A percentile compares a stretch with the other conserved stretches of the same genome.
Evolutionary conservation across 2,329 filamentous ascomycete genomes (phyloP).

Genomic region (Chaetomium sp.): DNA sequence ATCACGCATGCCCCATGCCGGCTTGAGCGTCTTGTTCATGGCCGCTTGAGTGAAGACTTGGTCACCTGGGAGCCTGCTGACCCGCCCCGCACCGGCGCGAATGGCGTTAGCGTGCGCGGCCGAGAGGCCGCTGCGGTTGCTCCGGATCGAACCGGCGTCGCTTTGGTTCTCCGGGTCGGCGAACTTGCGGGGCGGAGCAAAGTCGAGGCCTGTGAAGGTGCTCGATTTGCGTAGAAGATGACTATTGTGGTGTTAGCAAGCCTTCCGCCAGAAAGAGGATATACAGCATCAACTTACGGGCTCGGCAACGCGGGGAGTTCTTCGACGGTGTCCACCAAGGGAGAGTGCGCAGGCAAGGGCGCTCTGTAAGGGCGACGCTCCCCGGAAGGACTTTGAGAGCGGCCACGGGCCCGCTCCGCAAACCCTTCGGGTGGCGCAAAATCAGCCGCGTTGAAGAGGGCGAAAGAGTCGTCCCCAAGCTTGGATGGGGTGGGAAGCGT

Average conservation of each 20-base stretch:
- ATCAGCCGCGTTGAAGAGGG: constrained; percentile 68
- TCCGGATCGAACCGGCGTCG: constrained; percentile 67
- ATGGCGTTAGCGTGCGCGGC: constrained; percentile 69
- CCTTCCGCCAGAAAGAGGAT: no score
- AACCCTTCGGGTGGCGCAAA: constrained; percentile 79
- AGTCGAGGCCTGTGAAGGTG: constrained; percentile 79
- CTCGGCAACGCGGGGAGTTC: constrained; percentile 84
- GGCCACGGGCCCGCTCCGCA: constrained; percentile 69
- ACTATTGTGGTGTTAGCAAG: constrained; percentile 44
- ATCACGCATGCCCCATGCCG: constrained; percentile 58
- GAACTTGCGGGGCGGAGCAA: constrained; percentile 76
- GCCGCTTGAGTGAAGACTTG: constrained; percentile 76
- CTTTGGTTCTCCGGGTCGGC: constrained; percentile 63
- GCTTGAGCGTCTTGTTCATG: constrained; percentile 62
- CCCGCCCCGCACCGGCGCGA: constrained; percentile 79
- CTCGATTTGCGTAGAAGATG: constrained; percentile 74
- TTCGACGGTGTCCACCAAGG: constrained; percentile 80
- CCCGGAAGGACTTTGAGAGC: constrained; percentile 64
- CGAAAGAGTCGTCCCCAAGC: constrained; percentile 79
- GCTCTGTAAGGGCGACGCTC: constrained; percentile 73
- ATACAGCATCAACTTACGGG: constrained; percentile 66
- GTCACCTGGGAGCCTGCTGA: constrained; percentile 81
- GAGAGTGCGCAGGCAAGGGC: constrained; percentile 72
- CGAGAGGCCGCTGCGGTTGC: constrained; percentile 78
- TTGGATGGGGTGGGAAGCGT: constrained; percentile 84